These are phyloP conservation scores for Oemleria cerasiformis DNA, from an alignment of 306 rosid species.

Conservation along the genomic window DNA sequence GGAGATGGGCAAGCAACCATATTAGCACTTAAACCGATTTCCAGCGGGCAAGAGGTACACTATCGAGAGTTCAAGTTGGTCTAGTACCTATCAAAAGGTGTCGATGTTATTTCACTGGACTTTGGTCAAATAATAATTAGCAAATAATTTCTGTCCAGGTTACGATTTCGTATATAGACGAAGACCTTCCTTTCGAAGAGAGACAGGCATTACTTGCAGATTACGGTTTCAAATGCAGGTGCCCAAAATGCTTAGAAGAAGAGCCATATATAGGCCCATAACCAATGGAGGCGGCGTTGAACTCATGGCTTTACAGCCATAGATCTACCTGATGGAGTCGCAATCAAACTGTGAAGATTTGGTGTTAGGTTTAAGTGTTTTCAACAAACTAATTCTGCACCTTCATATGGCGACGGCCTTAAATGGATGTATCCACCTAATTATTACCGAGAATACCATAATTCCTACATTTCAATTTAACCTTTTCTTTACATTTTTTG, in stretches of 20 bases:
- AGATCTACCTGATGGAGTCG: too few relatives aligned
- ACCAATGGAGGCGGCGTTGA: background rate
- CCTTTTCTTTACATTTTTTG: background rate
- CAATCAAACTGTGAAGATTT: too few relatives aligned
- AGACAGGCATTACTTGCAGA: constrained; percentile 86
- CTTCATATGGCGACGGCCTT: too few relatives aligned
- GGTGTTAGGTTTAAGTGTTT: too few relatives aligned
- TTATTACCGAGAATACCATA: too few relatives aligned
- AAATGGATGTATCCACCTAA: too few relatives aligned
- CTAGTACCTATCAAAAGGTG: background rate
- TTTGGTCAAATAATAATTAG: constrained; percentile 12
- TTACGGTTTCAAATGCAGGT: constrained; percentile 73
- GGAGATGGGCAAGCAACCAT: constrained; percentile 91
- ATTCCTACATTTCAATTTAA: background rate
- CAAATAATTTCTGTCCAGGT: constrained; percentile 50
- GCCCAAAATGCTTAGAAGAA: constrained; percentile 63
- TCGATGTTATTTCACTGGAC: background rate
- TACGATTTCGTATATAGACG: constrained; percentile 86
- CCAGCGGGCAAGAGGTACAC: constrained; percentile 78
- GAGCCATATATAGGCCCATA: constrained; percentile 14
- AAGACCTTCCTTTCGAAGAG: constrained; percentile 68
- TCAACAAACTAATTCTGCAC: too few relatives aligned
- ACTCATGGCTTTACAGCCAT: background rate
- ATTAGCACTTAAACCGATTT: constrained; percentile 57
- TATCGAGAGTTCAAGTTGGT: background rate